Conservation (phyloP, 139 green algal species). For the Limnomonas spitsbergensis region DNA sequence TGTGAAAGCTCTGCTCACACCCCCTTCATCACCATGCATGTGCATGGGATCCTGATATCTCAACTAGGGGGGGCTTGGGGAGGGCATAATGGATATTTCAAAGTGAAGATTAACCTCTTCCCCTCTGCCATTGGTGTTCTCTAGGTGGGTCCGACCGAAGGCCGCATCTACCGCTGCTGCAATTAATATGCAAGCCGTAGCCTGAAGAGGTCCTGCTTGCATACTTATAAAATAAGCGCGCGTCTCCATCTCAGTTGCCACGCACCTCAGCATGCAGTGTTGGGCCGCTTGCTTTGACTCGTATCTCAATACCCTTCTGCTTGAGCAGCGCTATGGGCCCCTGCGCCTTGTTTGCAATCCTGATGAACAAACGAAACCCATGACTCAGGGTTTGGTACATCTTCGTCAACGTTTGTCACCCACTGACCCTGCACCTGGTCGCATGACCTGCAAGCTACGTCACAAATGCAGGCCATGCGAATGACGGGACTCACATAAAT, state of each 20-base stretch:
- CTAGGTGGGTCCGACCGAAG: background rate
- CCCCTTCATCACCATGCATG: too few relatives aligned
- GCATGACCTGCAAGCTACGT: background rate
- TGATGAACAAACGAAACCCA: background rate
- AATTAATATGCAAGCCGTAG: background rate
- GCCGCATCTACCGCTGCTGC: too few relatives aligned
- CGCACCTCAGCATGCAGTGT: background rate
- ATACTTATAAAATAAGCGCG: constrained; percentile 8
- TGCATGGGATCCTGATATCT: too few relatives aligned
- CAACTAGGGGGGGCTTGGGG: too few relatives aligned
- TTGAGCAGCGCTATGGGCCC: background rate
- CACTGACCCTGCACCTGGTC: too few relatives aligned
- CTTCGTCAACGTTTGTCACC: too few relatives aligned
- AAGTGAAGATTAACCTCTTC: background rate
- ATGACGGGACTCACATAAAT: background rate
- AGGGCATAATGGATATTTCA: too few relatives aligned
- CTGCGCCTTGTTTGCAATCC: background rate
- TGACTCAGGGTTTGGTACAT: too few relatives aligned
- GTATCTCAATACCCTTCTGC: background rate
- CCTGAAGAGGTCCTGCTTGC: background rate
- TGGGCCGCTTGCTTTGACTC: background rate
- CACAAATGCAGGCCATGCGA: background rate
- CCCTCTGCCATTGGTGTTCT: background rate
- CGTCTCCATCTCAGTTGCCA: too few relatives aligned
- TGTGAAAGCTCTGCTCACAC: too few relatives aligned